Evolutionary conservation across 1,284 basidiomycete species (phyloP).

Genomic region (Lentinus polychrous): DNA sequence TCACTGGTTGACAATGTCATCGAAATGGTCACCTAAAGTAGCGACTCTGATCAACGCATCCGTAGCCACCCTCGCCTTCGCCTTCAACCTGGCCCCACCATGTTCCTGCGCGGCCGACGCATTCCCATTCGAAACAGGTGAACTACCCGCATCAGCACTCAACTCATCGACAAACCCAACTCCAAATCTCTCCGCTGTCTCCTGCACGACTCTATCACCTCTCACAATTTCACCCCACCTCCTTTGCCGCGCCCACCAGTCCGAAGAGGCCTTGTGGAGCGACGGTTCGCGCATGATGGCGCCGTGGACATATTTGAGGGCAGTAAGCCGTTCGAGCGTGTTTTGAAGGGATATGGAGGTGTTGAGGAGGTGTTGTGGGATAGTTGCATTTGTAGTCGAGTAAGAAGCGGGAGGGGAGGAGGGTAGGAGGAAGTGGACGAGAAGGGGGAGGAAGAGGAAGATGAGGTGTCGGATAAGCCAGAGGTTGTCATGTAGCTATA

Average conservation of each 20-base stretch:
- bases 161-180: constrained; percentile 1
- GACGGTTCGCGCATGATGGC: constrained; percentile 47
- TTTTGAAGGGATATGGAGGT: constrained; percentile 20
- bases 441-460: constrained; percentile 51
- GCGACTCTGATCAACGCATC: too few relatives aligned
- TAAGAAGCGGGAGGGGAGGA: constrained; percentile 17
- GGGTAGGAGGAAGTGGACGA: constrained; percentile 35
- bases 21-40: too few relatives aligned
- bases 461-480: constrained; percentile 45
- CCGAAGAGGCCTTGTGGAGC: constrained; percentile 35
- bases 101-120: not conserved
- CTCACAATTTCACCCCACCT: constrained; percentile 42
- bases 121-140: too few relatives aligned
- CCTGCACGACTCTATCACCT: constrained; percentile 39
- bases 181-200: constrained; percentile 42
- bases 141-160: too few relatives aligned
- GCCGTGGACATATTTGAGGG: constrained; percentile 47
- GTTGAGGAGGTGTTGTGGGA: too few relatives aligned
- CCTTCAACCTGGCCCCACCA: not conserved
- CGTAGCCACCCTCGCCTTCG: not conserved
- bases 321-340: constrained; percentile 31
- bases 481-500: constrained; percentile 61
- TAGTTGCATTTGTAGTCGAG: constrained; percentile 21
- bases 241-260: constrained; percentile 54
- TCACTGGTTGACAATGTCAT: too few relatives aligned